Evolutionary conservation across 2,329 filamentous ascomycete species (phyloP).

Genomic region (Xylariaceae sp.): DNA sequence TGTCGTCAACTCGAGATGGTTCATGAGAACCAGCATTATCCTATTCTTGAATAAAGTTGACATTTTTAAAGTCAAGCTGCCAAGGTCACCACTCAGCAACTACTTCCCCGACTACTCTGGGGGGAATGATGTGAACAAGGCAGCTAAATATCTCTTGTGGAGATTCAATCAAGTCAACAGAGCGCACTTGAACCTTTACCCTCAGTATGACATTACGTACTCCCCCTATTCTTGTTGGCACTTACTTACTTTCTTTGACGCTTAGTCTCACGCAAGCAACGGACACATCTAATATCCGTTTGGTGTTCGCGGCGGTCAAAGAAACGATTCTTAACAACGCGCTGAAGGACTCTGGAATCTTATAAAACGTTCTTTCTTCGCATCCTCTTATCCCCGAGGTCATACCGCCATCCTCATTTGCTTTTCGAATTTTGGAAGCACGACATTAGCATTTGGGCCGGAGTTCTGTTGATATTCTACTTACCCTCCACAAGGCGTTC

Average conservation of each 20-base stretch:
- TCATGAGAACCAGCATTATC: constrained; percentile 98
- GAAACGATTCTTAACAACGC: constrained; percentile 98
- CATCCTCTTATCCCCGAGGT: constrained; percentile 8
- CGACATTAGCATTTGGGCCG: constrained; percentile 27
- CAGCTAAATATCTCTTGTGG: constrained; percentile 96
- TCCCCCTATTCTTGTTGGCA: neutral
- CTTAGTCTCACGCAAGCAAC: constrained; percentile 92
- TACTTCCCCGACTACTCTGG: constrained; percentile 99
- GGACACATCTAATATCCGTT: constrained; percentile 94
- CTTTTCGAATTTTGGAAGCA: constrained; percentile 17
- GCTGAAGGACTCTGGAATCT: constrained; percentile 94
- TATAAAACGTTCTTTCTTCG: constrained; percentile 48
- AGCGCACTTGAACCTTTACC: constrained; percentile 92
- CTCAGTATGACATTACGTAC: constrained; percentile 68
- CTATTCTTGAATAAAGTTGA: constrained; percentile 99
- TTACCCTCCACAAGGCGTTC: constrained; percentile 33
- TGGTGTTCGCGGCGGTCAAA: constrained; percentile 97
- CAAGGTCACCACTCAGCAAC: constrained; percentile 81
- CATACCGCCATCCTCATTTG: constrained; percentile 13
- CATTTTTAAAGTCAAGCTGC: constrained; percentile 92
- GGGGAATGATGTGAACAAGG: constrained; percentile 95
- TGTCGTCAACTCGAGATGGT: constrained; percentile 98
- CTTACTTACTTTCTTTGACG: constrained; percentile 18
- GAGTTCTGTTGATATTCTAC: constrained; percentile 21
- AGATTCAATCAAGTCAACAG: constrained; percentile 98